These are phyloP conservation scores for Blastocystis sp. DNA, from an alignment of 352 stramenopile genomes.

Conservation along the genomic window DNA sequence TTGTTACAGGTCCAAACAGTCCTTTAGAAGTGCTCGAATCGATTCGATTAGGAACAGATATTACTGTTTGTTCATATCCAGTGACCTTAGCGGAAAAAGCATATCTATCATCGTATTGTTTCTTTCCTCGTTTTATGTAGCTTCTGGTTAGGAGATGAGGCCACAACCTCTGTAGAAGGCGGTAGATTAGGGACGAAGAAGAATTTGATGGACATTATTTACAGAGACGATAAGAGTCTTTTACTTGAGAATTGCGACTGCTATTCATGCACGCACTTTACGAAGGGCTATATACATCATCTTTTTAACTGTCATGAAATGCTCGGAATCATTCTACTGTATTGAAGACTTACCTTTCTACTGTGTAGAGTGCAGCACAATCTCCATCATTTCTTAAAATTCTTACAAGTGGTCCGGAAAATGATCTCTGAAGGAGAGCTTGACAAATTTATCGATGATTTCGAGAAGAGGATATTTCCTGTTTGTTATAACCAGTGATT, in stretches of 20 bases:
- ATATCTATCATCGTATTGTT: slow-evolving; percentile 11
- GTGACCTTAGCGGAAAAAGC: slow-evolving; percentile 26
- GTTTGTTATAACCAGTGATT: background rate
- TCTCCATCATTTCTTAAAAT: slow-evolving; percentile 48
- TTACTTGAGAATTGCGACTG: slow-evolving; percentile 30
- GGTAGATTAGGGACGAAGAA: slow-evolving; percentile 28
- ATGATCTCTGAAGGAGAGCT: slow-evolving; percentile 3
- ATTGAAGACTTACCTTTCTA: background rate
- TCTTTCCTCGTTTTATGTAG: background rate
- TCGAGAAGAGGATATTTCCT: background rate
- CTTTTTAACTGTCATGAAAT: slow-evolving; percentile 57
- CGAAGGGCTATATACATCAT: slow-evolving; percentile 58
- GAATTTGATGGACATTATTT: slow-evolving; percentile 47
- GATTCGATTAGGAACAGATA: slow-evolving; percentile 8
- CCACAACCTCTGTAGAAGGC: background rate
- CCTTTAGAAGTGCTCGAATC: slow-evolving; percentile 33
- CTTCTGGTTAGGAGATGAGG: background rate
- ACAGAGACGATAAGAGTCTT: slow-evolving; percentile 14
- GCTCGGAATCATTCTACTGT: slow-evolving; percentile 55
- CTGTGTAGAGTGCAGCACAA: slow-evolving; percentile 51
- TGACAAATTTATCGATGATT: background rate
- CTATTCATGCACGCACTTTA: slow-evolving; percentile 53
- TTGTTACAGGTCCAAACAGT: slow-evolving; percentile 39
- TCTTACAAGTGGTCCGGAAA: background rate
- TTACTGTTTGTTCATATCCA: slow-evolving; percentile 46